Evolutionary conservation across 257 asterid species (phyloP).

Genomic region (Gentiana straminea): DNA sequence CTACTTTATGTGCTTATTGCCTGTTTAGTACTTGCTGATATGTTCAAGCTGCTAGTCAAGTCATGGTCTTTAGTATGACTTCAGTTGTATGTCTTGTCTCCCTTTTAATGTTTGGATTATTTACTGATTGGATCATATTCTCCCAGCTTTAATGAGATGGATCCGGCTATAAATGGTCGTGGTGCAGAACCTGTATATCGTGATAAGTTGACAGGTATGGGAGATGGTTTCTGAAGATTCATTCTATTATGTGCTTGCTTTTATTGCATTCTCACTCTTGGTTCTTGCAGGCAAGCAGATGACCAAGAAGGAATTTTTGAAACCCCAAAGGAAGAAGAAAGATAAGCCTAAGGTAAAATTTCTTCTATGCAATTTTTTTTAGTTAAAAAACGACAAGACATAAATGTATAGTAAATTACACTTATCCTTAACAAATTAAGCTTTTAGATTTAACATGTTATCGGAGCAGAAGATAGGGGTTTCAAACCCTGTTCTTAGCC

Average conservation of each 20-base stretch:
- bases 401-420: too few species aligned
- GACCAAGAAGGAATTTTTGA: slow-evolving; percentile 63
- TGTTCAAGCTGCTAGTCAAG: neutral
- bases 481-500: too few species aligned
- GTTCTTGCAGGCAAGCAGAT: slow-evolving; percentile 55
- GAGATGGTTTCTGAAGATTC: slow-evolving; percentile 2
- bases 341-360: slow-evolving; percentile 66
- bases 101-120: slow-evolving; percentile 2
- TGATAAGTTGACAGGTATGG: slow-evolving; percentile 57
- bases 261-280: slow-evolving; percentile 7
- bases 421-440: too few species aligned
- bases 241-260: slow-evolving; percentile 5
- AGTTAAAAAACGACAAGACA: too few species aligned
- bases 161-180: slow-evolving; percentile 66
- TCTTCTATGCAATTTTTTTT: too few species aligned
- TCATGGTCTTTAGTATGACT: neutral
- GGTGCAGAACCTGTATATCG: slow-evolving; percentile 77
- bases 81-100: neutral
- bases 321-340: slow-evolving; percentile 48
- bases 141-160: slow-evolving; percentile 66
- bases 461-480: too few species aligned
- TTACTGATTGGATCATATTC: slow-evolving; percentile 2
- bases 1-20: neutral
- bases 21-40: slow-evolving; percentile 1
- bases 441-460: too few species aligned